Evolutionary conservation across 176 grass and related monocot species (phyloP).

Genomic region (Stipa capillata): DNA sequence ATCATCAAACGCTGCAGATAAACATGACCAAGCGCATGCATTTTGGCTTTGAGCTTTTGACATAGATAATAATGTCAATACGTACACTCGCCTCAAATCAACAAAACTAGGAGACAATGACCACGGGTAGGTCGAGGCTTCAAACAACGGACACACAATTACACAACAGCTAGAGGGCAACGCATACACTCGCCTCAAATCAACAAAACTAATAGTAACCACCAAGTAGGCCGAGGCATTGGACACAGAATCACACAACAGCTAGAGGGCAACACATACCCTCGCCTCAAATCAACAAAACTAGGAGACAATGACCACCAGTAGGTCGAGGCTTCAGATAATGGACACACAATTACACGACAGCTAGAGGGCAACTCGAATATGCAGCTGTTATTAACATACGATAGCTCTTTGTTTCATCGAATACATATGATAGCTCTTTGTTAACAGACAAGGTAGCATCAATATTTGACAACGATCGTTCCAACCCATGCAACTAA

Average conservation of each 20-base stretch:
- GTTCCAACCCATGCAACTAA: conserved; percentile 13
- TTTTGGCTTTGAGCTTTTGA: not conserved
- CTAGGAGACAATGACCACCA: not conserved
- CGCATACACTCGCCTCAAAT: not conserved
- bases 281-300: not conserved
- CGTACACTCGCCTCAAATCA: not conserved
- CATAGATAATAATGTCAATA: not conserved
- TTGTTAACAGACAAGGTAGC: conserved; percentile 8
- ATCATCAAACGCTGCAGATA: not conserved
- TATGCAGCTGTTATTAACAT: conserved; percentile 13
- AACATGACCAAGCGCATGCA: not conserved
- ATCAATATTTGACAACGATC: conserved; percentile 1
- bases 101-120: not conserved
- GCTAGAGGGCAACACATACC: not conserved
- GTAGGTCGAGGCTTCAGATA: not conserved
- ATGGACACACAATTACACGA: not conserved
- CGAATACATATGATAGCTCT: not conserved
- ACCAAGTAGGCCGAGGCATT: not conserved
- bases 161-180: not conserved
- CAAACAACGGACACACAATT: not conserved
- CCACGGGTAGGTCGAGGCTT: not conserved
- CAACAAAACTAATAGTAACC: not conserved
- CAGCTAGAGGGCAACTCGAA: not conserved
- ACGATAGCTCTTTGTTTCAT: not conserved
- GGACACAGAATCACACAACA: not conserved